A percentile compares a stretch with the other conserved stretches of the same genome.
Evolutionary conservation across 129 eudicot genomes (phyloP).

Genomic region (Flaveria brownii): DNA sequence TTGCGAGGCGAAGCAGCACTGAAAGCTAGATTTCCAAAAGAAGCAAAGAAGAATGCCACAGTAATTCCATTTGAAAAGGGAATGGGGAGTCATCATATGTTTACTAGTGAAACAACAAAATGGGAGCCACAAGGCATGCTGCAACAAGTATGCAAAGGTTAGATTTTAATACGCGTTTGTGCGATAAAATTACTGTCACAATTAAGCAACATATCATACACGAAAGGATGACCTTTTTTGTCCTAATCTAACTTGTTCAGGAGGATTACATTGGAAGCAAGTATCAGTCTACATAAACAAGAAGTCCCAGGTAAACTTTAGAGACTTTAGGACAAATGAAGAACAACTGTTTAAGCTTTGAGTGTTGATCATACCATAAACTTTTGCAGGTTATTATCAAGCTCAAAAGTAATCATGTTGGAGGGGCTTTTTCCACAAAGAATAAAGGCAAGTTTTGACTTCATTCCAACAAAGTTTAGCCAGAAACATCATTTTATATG

Average conservation of each 20-base stretch:
- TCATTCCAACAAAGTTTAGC: slow-evolving; percentile 9
- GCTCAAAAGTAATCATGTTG: slow-evolving; percentile 79
- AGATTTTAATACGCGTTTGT: neutral
- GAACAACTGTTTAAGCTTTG: neutral
- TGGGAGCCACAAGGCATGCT: slow-evolving; percentile 70
- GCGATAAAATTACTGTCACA: neutral
- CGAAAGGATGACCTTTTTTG: neutral
- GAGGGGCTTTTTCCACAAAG: slow-evolving; percentile 87
- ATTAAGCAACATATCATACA: neutral
- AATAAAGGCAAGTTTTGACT: slow-evolving; percentile 64
- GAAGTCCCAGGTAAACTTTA: slow-evolving; percentile 54
- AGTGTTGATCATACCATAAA: neutral
- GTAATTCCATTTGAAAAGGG: slow-evolving; percentile 74
- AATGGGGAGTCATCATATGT: slow-evolving; percentile 43
- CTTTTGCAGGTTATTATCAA: slow-evolving; percentile 59
- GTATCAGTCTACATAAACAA: slow-evolving; percentile 75
- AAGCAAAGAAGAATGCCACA: slow-evolving; percentile 69
- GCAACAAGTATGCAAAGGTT: slow-evolving; percentile 75
- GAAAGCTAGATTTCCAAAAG: slow-evolving; percentile 72
- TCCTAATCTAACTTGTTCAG: too few species aligned
- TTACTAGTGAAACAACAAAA: slow-evolving; percentile 40
- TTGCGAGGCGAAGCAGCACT: slow-evolving; percentile 84
- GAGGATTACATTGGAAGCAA: slow-evolving; percentile 58
- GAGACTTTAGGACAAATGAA: neutral
- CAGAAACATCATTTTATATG: neutral